Evolutionary conservation across 305 asterid species (phyloP).

Genomic region (Solanum hybrid): DNA sequence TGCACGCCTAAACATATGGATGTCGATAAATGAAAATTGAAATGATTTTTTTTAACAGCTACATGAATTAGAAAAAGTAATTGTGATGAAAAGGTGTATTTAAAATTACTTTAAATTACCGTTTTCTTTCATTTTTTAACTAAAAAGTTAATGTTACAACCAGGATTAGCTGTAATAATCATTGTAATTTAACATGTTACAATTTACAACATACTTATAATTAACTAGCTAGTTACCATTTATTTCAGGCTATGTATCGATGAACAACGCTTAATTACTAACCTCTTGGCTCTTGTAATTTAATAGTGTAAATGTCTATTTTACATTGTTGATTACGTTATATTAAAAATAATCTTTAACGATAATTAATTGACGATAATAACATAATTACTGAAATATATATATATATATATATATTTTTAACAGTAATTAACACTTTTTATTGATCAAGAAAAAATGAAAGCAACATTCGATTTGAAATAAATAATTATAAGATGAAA

Average conservation of each 20-base stretch:
- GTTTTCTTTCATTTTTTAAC: background rate
- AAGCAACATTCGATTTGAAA: background rate
- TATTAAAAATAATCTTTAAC: background rate
- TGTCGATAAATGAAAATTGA: background rate
- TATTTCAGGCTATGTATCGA: background rate
- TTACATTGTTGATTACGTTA: background rate
- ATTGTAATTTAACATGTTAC: background rate
- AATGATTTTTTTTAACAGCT: background rate
- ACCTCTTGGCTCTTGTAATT: background rate
- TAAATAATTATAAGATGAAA: slow-evolving; percentile 1
- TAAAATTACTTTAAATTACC: background rate
- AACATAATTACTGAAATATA: background rate
- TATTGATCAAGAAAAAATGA: background rate
- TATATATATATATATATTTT: background rate
- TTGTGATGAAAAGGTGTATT: background rate
- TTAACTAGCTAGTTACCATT: background rate
- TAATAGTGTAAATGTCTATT: background rate
- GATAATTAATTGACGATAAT: background rate
- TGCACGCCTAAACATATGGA: background rate
- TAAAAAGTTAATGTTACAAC: background rate
- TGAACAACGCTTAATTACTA: background rate
- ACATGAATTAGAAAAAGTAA: background rate
- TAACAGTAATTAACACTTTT: background rate
- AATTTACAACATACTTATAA: background rate
- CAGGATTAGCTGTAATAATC: background rate